phyloP scores from a whole-genome alignment of 495 filamentous ascomycete species.

The Tuber umbilicatum region DNA sequence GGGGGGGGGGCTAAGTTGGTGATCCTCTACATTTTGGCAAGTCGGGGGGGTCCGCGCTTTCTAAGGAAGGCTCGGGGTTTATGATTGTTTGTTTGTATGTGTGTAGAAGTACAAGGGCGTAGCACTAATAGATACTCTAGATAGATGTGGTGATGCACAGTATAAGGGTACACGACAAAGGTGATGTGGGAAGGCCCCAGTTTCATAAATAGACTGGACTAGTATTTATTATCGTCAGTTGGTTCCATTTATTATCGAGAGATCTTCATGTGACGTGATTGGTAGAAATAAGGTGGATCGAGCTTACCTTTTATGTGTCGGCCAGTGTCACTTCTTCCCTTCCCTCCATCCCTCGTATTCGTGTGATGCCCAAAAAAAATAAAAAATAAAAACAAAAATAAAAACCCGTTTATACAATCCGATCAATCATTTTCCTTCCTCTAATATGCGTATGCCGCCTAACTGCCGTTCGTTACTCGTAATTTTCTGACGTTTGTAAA shows the following conservation, averaged over 20 bases:
- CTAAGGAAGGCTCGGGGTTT: too few species aligned
- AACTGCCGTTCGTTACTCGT: neutral
- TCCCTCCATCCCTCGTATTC: neutral
- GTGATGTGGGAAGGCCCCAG: neutral
- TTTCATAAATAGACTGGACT: neutral
- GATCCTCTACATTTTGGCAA: neutral
- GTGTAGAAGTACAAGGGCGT: neutral
- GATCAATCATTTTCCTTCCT: neutral
- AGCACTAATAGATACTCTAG: neutral
- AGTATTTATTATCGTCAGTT: neutral
- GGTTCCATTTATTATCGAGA: neutral
- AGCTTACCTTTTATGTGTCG: neutral
- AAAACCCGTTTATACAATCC: neutral
- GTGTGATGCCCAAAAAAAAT: neutral
- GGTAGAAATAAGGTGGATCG: neutral
- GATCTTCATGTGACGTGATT: neutral
- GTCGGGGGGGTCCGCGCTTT: too few species aligned
- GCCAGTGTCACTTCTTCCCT: neutral
- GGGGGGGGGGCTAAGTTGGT: neutral
- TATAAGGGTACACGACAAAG: neutral
- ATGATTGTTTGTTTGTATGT: neutral
- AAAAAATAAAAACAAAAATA: neutral
- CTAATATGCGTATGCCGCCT: neutral
- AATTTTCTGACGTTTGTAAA: too few species aligned
- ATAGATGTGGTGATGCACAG: neutral